These are phyloP conservation scores for Apophysomyces elegans DNA, from an alignment of 371 early-diverging fungal species.

Conservation along the genomic window DNA sequence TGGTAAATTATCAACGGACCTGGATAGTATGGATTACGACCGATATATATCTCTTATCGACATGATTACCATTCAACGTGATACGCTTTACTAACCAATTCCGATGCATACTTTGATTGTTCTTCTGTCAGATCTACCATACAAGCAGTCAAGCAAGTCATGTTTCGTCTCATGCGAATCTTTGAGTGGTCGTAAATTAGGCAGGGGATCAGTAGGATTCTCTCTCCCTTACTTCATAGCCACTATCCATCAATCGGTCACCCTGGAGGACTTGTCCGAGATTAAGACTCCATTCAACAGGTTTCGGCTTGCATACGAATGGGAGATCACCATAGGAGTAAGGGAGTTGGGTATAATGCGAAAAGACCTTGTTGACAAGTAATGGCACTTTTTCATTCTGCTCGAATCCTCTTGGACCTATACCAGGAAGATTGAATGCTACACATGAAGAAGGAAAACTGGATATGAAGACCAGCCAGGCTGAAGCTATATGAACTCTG, in stretches of 20 bases:
- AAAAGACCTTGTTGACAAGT: slow-evolving; percentile 73
- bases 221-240: slow-evolving; percentile 40
- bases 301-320: slow-evolving; percentile 71
- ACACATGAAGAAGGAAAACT: not conserved
- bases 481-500: not conserved
- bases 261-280: slow-evolving; percentile 84
- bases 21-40: slow-evolving; percentile 12
- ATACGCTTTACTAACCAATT: slow-evolving; percentile 58
- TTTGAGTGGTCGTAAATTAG: not conserved
- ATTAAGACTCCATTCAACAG: slow-evolving; percentile 57
- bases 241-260: slow-evolving; percentile 71
- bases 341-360: slow-evolving; percentile 66
- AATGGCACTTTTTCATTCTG: slow-evolving; percentile 66
- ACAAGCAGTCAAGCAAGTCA: slow-evolving; percentile 54
- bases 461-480: not conserved
- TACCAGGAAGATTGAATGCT: slow-evolving; percentile 79
- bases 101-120: slow-evolving; percentile 46
- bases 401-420: slow-evolving; percentile 68
- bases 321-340: slow-evolving; percentile 72
- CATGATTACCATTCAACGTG: slow-evolving; percentile 51
- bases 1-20: slow-evolving; percentile 70
- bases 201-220: not conserved
- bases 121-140: slow-evolving; percentile 33
- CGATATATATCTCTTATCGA: no score
- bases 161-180: slow-evolving; percentile 29